Evolutionary conservation across 306 rosid species (phyloP).

Genomic region (Herpetospermum pedunculosum): DNA sequence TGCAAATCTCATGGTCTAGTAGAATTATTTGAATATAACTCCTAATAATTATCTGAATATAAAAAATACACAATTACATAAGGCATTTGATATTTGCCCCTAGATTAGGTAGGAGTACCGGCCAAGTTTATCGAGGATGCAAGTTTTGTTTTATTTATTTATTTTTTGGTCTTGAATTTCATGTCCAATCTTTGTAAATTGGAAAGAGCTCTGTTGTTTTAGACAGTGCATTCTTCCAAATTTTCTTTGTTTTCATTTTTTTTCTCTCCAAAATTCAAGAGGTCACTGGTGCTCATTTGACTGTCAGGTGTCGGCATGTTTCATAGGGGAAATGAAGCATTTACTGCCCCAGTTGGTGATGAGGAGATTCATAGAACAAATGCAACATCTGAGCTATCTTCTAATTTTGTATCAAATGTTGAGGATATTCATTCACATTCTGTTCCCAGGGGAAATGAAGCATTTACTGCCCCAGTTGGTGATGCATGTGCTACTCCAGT

Average conservation of each 20-base stretch:
- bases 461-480: conserved; percentile 10
- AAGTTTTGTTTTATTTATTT: neutral
- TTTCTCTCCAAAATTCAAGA: neutral
- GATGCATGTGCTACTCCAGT: conserved; percentile 19
- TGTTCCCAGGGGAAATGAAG: too few species aligned
- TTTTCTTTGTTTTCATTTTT: neutral
- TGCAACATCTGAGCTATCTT: conserved; percentile 29
- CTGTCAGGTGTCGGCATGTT: conserved; percentile 18
- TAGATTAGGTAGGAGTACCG: neutral
- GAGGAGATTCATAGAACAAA: conserved; percentile 26
- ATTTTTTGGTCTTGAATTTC: neutral
- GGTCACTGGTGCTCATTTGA: conserved; percentile 31
- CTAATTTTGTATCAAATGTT: conserved; percentile 12
- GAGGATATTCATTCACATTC: conserved; percentile 25
- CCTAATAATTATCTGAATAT: neutral
- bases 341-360: conserved; percentile 15
- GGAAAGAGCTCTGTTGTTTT: neutral
- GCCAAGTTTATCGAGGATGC: neutral
- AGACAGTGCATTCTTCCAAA: neutral
- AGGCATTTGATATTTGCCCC: neutral
- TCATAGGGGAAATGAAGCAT: conserved; percentile 21
- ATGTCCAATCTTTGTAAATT: neutral
- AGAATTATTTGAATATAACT: neutral
- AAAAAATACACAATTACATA: neutral
- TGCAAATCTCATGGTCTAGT: neutral